Evolutionary conservation across 257 asterid species (phyloP), one percentile per base, ranked within the genome.

Genomic region (Solanum phureja): DNA sequence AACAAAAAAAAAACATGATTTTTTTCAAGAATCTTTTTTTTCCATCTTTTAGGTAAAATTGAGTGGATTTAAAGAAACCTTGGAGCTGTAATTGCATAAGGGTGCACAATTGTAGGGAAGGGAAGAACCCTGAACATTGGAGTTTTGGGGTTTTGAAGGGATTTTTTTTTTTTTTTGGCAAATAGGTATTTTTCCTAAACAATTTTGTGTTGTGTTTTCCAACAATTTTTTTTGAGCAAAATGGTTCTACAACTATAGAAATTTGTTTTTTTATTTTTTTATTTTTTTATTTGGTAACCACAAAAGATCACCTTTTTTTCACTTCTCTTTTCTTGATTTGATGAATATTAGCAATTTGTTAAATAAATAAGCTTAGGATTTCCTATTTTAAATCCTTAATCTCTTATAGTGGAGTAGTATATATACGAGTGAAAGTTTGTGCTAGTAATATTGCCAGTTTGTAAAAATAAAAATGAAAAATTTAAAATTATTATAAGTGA

Each of bases 91-190:
- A 88, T 81, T 89, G 94, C 92, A 38, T 76, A 87, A 76, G 88
- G 52, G 64, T 86, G 62, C 49, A 85, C 52, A 16, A 74, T 37
- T 42, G 89, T 93, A 56, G 91, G 86, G 33, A 91, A 77, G 76
- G 91, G 86, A 76, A 92, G n/a, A 33, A 90, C 92, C 44, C 86
- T 83, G 76, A 90, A 84, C 98, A 95, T 95, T 9, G 69, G 76
- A 18, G 82, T 66, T 89, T 27, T 7, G 11, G 12, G 16, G 1
- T 46, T 19, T 81, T 14, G 34, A 6, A 77, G 14, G 7, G 8
- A 7, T 31, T 31, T 1, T 24, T 24, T 38, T 24, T 24, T 38
- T 3, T 2, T 9, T n/a, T 76, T 75, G 56, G 10, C 62, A 52
- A 52, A 52, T 10, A 11, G 52, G 52, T 44, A 44, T 44, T 44